phyloP scores from a whole-genome alignment of 176 grass and related monocot genomes.

The Phoenix roebelenii region DNA sequence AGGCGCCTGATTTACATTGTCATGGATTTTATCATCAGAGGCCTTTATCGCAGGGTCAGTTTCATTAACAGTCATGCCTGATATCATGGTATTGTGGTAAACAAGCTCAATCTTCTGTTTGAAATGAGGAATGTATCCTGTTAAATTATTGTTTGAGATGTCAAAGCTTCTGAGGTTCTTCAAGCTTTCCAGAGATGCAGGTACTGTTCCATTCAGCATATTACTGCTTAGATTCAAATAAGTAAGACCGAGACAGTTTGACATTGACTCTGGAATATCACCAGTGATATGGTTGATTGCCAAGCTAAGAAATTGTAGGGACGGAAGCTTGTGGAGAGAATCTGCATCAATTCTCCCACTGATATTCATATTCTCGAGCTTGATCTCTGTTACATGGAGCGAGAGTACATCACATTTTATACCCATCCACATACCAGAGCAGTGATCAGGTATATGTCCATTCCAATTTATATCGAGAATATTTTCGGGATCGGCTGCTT shows the following conservation, averaged over 20 bases:
- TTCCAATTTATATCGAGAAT: not conserved
- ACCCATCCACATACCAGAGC: not conserved
- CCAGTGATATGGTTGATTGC: not conserved
- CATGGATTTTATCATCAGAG: too few species aligned
- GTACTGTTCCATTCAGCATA: not conserved
- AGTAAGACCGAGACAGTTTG: not conserved
- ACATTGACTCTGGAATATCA: conserved; percentile 1
- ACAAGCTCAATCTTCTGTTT: too few species aligned
- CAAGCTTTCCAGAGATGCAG: not conserved
- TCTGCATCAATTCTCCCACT: too few species aligned
- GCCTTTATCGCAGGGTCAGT: too few species aligned
- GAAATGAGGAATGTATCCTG: not conserved
- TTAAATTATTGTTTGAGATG: conserved; percentile 4
- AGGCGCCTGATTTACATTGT: too few species aligned
- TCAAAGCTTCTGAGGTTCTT: not conserved
- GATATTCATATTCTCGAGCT: too few species aligned
- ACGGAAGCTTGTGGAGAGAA: not conserved
- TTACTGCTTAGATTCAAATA: conserved; percentile 2
- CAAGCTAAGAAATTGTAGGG: not conserved
- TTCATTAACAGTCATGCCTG: too few species aligned
- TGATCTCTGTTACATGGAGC: not conserved
- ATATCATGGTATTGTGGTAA: too few species aligned
- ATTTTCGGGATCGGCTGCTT: too few species aligned
- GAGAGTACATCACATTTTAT: not conserved
- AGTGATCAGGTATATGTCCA: not conserved